Percentiles rank a stretch among this genome's conserved stretches.
Conservation (phyloP, 73 alveolate genomes). For the Blepharisma japonicum region DNA sequence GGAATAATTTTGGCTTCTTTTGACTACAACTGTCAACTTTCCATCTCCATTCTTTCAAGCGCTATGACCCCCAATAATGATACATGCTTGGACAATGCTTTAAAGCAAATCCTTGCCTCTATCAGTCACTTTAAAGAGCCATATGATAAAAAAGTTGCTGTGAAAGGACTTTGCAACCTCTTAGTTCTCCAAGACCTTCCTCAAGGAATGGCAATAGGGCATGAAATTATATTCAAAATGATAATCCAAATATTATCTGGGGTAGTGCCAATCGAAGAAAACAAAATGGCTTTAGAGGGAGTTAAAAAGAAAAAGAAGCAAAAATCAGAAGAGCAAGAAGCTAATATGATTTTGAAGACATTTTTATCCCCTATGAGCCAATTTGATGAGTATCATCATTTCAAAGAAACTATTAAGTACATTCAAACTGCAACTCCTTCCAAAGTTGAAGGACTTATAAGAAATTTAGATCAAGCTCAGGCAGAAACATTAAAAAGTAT, state of each 20-base stretch:
- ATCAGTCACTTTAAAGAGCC: background rate
- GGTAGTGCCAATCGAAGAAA: too few relatives aligned
- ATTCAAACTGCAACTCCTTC: background rate
- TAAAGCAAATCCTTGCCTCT: background rate
- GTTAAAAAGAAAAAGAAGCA: too few relatives aligned
- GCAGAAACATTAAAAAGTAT: too few relatives aligned
- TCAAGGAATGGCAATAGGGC: too few relatives aligned
- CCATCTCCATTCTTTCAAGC: background rate
- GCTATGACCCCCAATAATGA: background rate
- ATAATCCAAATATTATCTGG: too few relatives aligned
- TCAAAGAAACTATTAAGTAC: background rate
- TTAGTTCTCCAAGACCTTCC: background rate
- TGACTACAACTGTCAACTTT: background rate
- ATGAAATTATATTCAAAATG: too few relatives aligned
- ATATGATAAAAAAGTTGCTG: constrained; percentile 26
- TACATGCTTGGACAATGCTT: background rate
- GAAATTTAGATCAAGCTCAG: too few relatives aligned
- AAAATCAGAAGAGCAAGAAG: constrained; percentile 18
- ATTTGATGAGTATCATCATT: constrained; percentile 24
- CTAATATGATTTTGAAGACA: background rate
- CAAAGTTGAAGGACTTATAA: too few relatives aligned
- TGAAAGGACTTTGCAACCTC: constrained; percentile 15
- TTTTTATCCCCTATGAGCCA: background rate
- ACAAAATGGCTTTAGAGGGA: too few relatives aligned
- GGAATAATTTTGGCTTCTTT: constrained; percentile 1